Evolutionary conservation across 2,329 filamentous ascomycete genomes (phyloP).

Genomic region (Emmonsia crescens): DNA sequence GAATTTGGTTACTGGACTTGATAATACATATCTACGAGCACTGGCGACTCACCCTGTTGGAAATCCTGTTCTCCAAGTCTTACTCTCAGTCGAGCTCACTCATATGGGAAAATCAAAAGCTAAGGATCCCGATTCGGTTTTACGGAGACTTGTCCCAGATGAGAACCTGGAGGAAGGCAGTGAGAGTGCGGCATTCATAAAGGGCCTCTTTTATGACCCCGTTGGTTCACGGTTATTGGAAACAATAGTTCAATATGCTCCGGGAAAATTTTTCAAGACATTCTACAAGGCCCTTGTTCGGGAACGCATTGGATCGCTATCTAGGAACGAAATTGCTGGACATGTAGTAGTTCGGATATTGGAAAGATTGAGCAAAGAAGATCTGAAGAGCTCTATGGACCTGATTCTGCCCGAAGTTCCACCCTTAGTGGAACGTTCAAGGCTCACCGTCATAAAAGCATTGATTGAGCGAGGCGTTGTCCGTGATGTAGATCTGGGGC

Average conservation of each 20-base stretch:
- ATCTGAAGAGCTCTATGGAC: conserved; percentile 62
- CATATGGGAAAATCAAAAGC: conserved; percentile 57
- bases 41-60: conserved; percentile 82
- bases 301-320: conserved; percentile 64
- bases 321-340: conserved; percentile 80
- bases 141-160: conserved; percentile 69
- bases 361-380: conserved; percentile 75
- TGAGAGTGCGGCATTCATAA: conserved; percentile 70
- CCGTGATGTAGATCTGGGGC: conserved; percentile 48
- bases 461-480: conserved; percentile 73
- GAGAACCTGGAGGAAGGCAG: conserved; percentile 62
- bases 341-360: conserved; percentile 79
- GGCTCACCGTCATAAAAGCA: conserved; percentile 68
- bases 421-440: conserved; percentile 60
- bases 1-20: conserved; percentile 63
- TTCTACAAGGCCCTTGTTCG: conserved; percentile 73
- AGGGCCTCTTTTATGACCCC: conserved; percentile 76
- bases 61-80: conserved; percentile 83
- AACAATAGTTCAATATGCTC: conserved; percentile 66
- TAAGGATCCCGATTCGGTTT: conserved; percentile 56
- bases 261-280: conserved; percentile 82
- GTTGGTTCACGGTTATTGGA: conserved; percentile 86
- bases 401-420: conserved; percentile 63
- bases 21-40: conserved; percentile 68
- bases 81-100: conserved; percentile 76